Evolutionary conservation across 306 rosid genomes (phyloP), one percentile per base, ranked within the genome.

Genomic region (Malus sylvestris): DNA sequence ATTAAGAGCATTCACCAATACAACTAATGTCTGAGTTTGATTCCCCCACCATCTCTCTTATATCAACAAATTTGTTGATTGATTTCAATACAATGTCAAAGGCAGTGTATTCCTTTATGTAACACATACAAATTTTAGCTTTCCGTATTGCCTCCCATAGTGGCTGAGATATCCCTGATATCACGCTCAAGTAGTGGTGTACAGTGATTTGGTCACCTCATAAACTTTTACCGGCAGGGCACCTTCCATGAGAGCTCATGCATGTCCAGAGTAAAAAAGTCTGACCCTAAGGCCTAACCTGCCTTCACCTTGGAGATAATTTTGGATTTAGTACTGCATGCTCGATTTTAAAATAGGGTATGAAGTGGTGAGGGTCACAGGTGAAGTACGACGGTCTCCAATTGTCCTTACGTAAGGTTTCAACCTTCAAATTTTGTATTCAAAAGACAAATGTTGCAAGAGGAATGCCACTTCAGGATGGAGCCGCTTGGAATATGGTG

Each of bases 101-200:
- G 52, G 49, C 25, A 14, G 6, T 68, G 29, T 59, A 25, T 66
- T 55, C 22, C 67, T 72, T 73, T 81, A 38, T 62, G 65, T 35
- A 67, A 82, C 62, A 68, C n/a, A 32, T 13, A 25, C 16, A 55
- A 6, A 7, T 8, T 45, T 42, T 65, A 67, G 44, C 30, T 86
- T 77, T 72, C 75, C 70, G 63, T 55, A 57, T 76, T 90, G 82
- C 62, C 58, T 70, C 78, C 63, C 76, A 77, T 82, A 76, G 81
- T 68, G 76, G 78, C 67, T 23, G 78, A 78, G 62, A 68, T 49
- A 83, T 87, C 90, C 92, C 90, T 72, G 35, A 78, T 72, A 88
- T 85, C 80, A 77, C 82, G 84, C 82, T 72, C 74, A 67, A 44
- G 60, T 65, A 55, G 52, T 14, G 63, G 6, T 57, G 53, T 62